phyloP scores from a whole-genome alignment of 257 asterid genomes.

The Thymus quinquecostatus region DNA sequence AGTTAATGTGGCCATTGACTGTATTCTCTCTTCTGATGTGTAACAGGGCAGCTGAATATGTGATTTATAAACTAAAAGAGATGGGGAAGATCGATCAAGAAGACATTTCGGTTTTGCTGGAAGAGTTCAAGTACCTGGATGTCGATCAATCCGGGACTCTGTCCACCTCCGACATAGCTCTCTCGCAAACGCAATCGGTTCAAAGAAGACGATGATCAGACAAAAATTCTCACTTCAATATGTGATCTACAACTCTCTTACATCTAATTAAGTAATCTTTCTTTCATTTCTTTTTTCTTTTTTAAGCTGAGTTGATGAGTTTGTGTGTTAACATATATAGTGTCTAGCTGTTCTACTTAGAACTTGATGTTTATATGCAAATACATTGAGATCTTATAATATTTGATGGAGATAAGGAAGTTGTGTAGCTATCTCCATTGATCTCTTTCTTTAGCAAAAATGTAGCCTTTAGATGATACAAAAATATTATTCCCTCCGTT shows the following conservation, averaged over 20 bases:
- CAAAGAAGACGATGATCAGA: constrained; percentile 30
- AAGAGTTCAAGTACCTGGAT: constrained; percentile 74
- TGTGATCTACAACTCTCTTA: not conserved
- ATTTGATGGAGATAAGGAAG: too few species aligned
- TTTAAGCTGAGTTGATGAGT: not conserved
- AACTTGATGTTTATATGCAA: too few species aligned
- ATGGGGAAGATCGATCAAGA: constrained; percentile 89
- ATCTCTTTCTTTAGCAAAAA: too few species aligned
- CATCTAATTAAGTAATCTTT: too few species aligned
- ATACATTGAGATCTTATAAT: too few species aligned
- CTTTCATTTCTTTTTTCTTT: not conserved
- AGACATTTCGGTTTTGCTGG: constrained; percentile 60
- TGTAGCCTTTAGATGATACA: too few species aligned
- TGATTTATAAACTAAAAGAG: constrained; percentile 78
- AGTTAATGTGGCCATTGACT: too few species aligned
- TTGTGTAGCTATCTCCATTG: too few species aligned
- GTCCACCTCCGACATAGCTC: constrained; percentile 59
- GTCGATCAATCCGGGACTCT: constrained; percentile 94
- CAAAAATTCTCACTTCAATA: constrained; percentile 11
- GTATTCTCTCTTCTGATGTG: not conserved
- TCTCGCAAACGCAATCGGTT: constrained; percentile 68
- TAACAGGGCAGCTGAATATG: constrained; percentile 78
- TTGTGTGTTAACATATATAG: too few species aligned
- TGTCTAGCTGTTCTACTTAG: not conserved
- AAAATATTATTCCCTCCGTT: too few species aligned